These are phyloP conservation scores for Trypanosoma congolense DNA, from an alignment of 208 protist species.

Conservation along the genomic window DNA sequence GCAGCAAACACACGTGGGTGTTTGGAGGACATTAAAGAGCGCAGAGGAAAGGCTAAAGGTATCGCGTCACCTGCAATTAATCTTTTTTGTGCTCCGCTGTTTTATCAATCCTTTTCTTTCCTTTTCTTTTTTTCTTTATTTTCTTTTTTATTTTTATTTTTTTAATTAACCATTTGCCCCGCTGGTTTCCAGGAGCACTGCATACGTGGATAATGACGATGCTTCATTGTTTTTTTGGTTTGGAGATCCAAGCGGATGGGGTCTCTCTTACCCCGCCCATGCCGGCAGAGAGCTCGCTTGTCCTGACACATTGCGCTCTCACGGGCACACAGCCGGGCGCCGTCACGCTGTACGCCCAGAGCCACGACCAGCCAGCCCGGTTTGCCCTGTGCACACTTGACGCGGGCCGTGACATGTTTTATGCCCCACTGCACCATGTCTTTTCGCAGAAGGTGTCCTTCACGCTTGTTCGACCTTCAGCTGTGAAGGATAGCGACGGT, in stretches of 20 bases:
- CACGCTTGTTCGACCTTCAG: slow-evolving; percentile 36
- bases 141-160: slow-evolving; percentile 8
- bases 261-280: slow-evolving; percentile 53
- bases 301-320: slow-evolving; percentile 73
- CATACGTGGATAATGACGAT: slow-evolving; percentile 11
- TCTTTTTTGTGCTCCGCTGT: too few species aligned
- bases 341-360: slow-evolving; percentile 68
- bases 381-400: slow-evolving; percentile 58
- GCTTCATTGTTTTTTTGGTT: slow-evolving; percentile 82
- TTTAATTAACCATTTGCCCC: slow-evolving; percentile 12
- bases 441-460: slow-evolving; percentile 63
- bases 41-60: too few species aligned
- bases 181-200: too few species aligned
- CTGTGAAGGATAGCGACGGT: neutral
- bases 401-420: slow-evolving; percentile 37
- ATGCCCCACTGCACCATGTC: slow-evolving; percentile 62
- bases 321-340: slow-evolving; percentile 27
- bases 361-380: slow-evolving; percentile 45
- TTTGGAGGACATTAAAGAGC: too few species aligned
- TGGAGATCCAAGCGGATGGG: slow-evolving; percentile 53
- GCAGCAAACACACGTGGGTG: too few species aligned
- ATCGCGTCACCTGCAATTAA: too few species aligned
- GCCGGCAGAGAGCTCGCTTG: slow-evolving; percentile 44
- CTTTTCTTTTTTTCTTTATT: neutral
- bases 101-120: too few species aligned